A percentile compares a stretch with the other conserved stretches of the same genome.
These are phyloP conservation scores for Mycena belliarum DNA, from an alignment of 768 basidiomycete genomes.

Conservation along the genomic window DNA sequence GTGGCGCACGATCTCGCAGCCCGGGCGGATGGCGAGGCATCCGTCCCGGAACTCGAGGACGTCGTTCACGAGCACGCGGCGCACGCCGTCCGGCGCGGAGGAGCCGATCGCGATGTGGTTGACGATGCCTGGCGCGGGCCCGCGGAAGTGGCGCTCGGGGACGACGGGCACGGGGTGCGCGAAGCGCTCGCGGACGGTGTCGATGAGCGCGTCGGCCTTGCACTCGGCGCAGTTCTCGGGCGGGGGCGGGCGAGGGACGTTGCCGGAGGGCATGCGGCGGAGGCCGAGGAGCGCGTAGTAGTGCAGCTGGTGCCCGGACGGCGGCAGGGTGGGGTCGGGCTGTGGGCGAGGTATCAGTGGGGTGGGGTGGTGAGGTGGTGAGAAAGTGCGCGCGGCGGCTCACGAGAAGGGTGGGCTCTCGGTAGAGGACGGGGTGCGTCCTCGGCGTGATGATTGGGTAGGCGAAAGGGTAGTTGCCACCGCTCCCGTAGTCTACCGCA, in stretches of 20 bases:
- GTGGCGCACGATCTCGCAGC: not conserved
- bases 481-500: too few relatives aligned
- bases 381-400: too few relatives aligned
- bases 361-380: too few relatives aligned
- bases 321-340: too few relatives aligned
- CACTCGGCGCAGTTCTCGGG: not conserved
- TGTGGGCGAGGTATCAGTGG: too few relatives aligned
- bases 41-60: not conserved
- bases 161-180: not conserved
- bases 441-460: too few relatives aligned
- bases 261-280: not conserved
- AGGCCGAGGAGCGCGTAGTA: not conserved
- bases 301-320: not conserved
- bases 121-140: not conserved
- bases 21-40: not conserved
- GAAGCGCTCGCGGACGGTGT: not conserved
- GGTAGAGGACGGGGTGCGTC: too few relatives aligned
- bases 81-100: too few relatives aligned
- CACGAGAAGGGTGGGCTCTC: too few relatives aligned
- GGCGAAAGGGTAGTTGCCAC: too few relatives aligned
- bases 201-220: not conserved
- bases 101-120: too few relatives aligned
- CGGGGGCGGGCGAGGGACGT: not conserved
- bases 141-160: not conserved
- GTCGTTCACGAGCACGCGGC: not conserved